These are phyloP conservation scores for Kwoniella dendrophila DNA, from an alignment of 768 basidiomycete species.

Conservation along the genomic window DNA sequence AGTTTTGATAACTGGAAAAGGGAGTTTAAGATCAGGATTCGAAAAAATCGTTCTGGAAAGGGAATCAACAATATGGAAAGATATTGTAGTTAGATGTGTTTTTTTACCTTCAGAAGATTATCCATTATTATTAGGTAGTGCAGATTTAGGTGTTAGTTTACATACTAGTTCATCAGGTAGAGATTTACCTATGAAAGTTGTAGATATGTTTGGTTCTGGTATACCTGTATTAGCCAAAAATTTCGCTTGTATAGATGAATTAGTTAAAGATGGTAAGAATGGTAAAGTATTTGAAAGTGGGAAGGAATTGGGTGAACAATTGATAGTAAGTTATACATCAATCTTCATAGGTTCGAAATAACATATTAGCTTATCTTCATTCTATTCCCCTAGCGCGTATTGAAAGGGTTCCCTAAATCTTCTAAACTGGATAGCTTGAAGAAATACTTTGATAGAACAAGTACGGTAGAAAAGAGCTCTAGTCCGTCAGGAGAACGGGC, in stretches of 20 bases:
- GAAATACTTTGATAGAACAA: constrained; percentile 8
- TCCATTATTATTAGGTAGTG: constrained; percentile 80
- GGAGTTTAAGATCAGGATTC: constrained; percentile 72
- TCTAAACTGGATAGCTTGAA: constrained; percentile 11
- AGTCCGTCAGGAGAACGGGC: no score
- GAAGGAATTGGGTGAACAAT: constrained; percentile 68
- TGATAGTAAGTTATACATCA: constrained; percentile 55
- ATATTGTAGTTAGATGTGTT: constrained; percentile 58
- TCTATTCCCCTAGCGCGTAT: constrained; percentile 61
- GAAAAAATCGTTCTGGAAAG: constrained; percentile 68
- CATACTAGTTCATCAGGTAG: constrained; percentile 87
- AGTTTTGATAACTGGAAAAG: constrained; percentile 87
- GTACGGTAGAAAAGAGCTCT: constrained; percentile 1
- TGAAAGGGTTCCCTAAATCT: constrained; percentile 49
- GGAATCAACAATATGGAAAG: constrained; percentile 71
- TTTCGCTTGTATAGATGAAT: constrained; percentile 81
- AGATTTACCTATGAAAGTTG: constrained; percentile 98
- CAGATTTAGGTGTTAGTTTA: constrained; percentile 86
- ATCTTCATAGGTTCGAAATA: neutral
- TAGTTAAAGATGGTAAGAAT: constrained; percentile 81
- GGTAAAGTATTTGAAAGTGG: constrained; percentile 76
- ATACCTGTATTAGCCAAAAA: constrained; percentile 88
- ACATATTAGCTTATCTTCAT: neutral
- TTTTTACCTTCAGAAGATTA: constrained; percentile 93
- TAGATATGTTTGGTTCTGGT: constrained; percentile 98